These are phyloP conservation scores for Populus simonii DNA, from an alignment of 345 rosid genomes.

Conservation along the genomic window DNA sequence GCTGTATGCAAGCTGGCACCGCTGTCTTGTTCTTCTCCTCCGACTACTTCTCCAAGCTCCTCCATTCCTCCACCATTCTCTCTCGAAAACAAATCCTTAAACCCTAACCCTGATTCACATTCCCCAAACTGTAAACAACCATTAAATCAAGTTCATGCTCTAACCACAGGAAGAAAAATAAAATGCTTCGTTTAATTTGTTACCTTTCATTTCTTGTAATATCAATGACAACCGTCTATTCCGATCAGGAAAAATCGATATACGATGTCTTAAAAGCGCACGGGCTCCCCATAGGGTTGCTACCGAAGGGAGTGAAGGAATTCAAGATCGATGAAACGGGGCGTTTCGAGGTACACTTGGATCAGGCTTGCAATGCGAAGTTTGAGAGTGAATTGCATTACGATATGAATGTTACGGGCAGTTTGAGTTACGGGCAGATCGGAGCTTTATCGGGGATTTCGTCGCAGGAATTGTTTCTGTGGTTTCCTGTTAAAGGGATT, in stretches of 20 bases:
- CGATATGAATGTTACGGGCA: constrained; percentile 70
- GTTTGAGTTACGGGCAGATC: constrained; percentile 55
- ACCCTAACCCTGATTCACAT: constrained; percentile 33
- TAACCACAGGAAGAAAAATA: neutral
- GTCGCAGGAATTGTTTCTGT: constrained; percentile 83
- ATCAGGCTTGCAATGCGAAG: constrained; percentile 80
- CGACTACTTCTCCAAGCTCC: neutral
- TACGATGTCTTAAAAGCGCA: constrained; percentile 55
- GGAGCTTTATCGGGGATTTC: constrained; percentile 60
- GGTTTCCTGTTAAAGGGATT: constrained; percentile 85
- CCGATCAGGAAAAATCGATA: constrained; percentile 33
- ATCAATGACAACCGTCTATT: constrained; percentile 2
- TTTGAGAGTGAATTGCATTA: constrained; percentile 83
- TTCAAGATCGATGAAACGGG: constrained; percentile 54
- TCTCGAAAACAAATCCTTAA: constrained; percentile 22
- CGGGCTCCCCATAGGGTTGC: constrained; percentile 76
- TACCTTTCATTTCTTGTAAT: constrained; percentile 30
- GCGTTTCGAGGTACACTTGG: constrained; percentile 62
- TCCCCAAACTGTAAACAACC: neutral
- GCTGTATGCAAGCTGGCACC: constrained; percentile 69
- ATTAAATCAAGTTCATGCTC: constrained; percentile 11
- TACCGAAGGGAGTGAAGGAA: constrained; percentile 70
- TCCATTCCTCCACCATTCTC: neutral
- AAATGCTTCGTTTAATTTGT: constrained; percentile 25
- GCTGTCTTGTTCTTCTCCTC: constrained; percentile 26